Evolutionary conservation across 306 rosid species (phyloP).

Genomic region (Erythrophleum fordii): DNA sequence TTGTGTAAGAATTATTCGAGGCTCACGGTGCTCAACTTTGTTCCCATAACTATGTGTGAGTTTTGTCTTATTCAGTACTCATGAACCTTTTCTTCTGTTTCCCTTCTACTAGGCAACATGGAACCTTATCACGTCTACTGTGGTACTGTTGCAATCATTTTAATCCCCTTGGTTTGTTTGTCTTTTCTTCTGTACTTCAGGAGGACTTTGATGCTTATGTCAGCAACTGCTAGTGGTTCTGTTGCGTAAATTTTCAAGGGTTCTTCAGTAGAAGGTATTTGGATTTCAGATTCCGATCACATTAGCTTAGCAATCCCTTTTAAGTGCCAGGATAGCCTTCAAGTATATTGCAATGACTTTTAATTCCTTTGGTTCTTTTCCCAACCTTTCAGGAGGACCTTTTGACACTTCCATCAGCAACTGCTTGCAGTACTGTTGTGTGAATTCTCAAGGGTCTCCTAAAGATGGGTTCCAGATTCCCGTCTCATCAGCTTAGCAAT

Average conservation of each 20-base stretch:
- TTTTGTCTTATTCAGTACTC: conserved; percentile 2
- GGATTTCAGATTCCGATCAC: conserved; percentile 90
- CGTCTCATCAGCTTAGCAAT: conserved; percentile 98
- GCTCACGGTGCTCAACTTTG: neutral
- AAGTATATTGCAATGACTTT: neutral
- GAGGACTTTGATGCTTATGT: conserved; percentile 31
- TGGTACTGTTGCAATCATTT: conserved; percentile 25
- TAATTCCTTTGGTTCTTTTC: neutral
- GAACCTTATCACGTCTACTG: conserved; percentile 29
- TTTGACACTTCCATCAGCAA: neutral
- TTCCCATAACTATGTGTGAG: neutral
- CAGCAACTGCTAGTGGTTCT: conserved; percentile 19
- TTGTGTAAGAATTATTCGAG: neutral
- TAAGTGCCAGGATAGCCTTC: conserved; percentile 80
- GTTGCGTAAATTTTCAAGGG: conserved; percentile 17
- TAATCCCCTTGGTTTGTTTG: conserved; percentile 2
- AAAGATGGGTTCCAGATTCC: conserved; percentile 91
- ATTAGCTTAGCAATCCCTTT: conserved; percentile 91
- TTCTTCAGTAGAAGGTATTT: conserved; percentile 46
- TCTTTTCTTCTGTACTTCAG: conserved; percentile 29
- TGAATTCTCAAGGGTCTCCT: conserved; percentile 32
- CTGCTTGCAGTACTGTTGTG: conserved; percentile 17
- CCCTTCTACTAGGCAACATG: neutral
- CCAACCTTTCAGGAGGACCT: neutral
- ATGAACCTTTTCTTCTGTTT: conserved; percentile 4